Evolutionary conservation across 2,329 filamentous ascomycete genomes (phyloP), one percentile per base, ranked within the genome.

Genomic region (Periglandula ipomoeae): DNA sequence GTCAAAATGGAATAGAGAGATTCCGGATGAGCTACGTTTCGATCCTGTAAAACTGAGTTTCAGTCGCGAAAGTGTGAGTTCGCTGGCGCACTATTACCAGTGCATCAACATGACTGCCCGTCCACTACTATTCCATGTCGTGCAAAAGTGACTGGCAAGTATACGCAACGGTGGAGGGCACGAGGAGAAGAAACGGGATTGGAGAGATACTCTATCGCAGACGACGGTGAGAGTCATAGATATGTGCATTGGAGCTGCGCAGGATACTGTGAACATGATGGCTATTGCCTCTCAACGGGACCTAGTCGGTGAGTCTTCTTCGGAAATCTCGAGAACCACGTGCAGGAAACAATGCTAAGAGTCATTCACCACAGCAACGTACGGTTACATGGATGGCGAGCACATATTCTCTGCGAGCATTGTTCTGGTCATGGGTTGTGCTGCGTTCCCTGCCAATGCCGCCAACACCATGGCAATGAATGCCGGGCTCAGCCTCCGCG

Each of bases 101-200:
- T 79, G 76, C 56, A 70, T 79, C 55, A 77, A 78, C 54, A 78
- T 79, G 74, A 76, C 75, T 0, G 72, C 70, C 0, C 64, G 76
- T 4, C 76, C 76, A 1, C 60, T 79, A 22, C 64, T 79, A 0
- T 76, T 78, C 51, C 70, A 76, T 52, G 69, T 79, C 3, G 72
- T 77, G 7, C 71, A 76, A 56, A 66, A 67, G 39, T 68, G 73
- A 4, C 61, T 78, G 1, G 68, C 43, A 8, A 35, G n/a, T 8
- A 45, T 45, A 22, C 43, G 26, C 17, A 37, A 37, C 30, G 58
- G 61, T 19, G 49, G 54, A 42, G 8, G 46, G 8, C 3, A 26
- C 13, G 53, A 54, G n/a, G 60, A 61, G 10, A 63, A 65, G 10
- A 61, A 67, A 22, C 55, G 58, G 5, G 52, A 56, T 34, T 55